phyloP scores from a whole-genome alignment of 2,329 filamentous ascomycete genomes.

The Stylonectria norvegica region DNA sequence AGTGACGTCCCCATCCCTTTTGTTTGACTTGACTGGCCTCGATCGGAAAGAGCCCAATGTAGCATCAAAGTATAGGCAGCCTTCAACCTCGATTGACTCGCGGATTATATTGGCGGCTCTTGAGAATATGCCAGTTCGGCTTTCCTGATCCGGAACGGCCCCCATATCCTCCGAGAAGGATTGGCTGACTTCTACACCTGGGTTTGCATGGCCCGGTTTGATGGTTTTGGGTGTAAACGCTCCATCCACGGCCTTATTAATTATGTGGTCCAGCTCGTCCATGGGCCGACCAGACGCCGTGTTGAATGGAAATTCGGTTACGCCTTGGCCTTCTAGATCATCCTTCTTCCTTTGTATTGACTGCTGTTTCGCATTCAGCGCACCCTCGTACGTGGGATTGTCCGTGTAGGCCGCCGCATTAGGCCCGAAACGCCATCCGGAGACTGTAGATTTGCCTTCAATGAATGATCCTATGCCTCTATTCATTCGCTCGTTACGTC shows the following conservation, averaged over 20 bases:
- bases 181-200: no score
- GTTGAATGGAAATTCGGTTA: no score
- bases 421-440: constrained; percentile 19
- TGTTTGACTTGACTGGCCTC: constrained; percentile 4
- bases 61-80: constrained; percentile 33
- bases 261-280: no score
- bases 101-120: constrained; percentile 43
- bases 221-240: no score
- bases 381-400: constrained; percentile 9
- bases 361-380: constrained; percentile 16
- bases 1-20: no score
- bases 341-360: constrained; percentile 2
- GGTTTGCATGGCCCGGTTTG: no score
- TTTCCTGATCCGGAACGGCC: constrained; percentile 2
- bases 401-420: constrained; percentile 6
- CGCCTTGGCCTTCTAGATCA: no score
- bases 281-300: not conserved
- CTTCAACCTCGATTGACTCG: constrained; percentile 40
- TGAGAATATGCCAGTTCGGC: constrained; percentile 32
- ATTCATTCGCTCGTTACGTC: constrained; percentile 36
- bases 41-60: constrained; percentile 28
- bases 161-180: not conserved
- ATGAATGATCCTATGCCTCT: constrained; percentile 36
- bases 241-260: not conserved
- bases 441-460: constrained; percentile 31